phyloP scores from a whole-genome alignment of 164 flowering plant species.

The Magnolia officinalis region DNA sequence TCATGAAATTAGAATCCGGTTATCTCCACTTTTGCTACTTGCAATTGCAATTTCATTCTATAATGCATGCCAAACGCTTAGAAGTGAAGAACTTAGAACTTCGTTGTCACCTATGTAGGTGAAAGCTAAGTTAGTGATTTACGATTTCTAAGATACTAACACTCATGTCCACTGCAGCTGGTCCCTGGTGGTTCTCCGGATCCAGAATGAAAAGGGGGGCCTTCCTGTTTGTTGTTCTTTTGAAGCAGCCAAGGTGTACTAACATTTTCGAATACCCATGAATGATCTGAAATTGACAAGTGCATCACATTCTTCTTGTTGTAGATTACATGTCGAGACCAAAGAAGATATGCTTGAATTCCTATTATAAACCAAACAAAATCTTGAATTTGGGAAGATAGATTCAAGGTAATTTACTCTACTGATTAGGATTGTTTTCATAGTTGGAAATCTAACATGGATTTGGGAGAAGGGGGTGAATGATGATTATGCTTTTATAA shows the following conservation, averaged over 20 bases:
- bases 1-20: too few relatives aligned
- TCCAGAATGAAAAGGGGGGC: slow-evolving; percentile 4
- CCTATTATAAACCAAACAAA: background rate
- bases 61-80: too few relatives aligned
- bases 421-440: background rate
- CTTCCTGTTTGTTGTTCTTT: background rate
- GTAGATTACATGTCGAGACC: background rate
- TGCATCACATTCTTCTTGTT: background rate
- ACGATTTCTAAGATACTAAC: background rate
- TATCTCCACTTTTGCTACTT: too few relatives aligned
- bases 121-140: background rate
- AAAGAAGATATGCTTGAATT: background rate
- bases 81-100: too few relatives aligned
- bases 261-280: background rate
- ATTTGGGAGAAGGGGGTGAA: too few relatives aligned
- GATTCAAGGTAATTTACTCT: background rate
- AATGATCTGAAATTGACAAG: background rate
- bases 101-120: too few relatives aligned
- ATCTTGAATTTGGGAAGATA: background rate
- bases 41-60: too few relatives aligned
- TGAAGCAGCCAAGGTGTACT: background rate
- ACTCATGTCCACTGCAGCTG: slow-evolving; percentile 42
- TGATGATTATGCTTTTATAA: too few relatives aligned
- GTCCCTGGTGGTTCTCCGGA: slow-evolving; percentile 92
- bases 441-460: background rate